phyloP scores from a whole-genome alignment of 2,329 filamentous ascomycete genomes.

The Fusarium denticulatum region DNA sequence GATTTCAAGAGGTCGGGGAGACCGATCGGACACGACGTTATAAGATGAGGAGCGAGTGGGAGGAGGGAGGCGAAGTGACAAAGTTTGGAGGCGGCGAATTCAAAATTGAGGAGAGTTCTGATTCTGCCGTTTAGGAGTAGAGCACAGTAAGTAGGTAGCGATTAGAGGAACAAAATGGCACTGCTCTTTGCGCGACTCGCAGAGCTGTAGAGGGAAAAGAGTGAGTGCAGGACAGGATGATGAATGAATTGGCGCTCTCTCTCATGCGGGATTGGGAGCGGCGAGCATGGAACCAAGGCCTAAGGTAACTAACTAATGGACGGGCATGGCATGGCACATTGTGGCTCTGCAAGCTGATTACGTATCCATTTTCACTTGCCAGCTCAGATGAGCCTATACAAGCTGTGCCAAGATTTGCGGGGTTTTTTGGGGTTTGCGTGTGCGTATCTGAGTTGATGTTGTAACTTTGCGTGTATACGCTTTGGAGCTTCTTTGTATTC shows the following conservation, averaged over 20 bases:
- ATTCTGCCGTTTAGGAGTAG: not conserved
- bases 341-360: conserved; percentile 38
- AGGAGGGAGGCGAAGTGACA: conserved; percentile 9
- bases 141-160: not conserved
- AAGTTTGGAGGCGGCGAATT: conserved; percentile 7
- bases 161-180: conserved; percentile 15
- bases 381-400: conserved; percentile 17
- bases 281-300: conserved; percentile 30
- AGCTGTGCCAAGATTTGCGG: conserved; percentile 34
- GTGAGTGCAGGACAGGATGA: conserved; percentile 32
- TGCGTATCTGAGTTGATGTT: not conserved
- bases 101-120: not conserved
- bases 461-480: not conserved
- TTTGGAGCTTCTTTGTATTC: not conserved
- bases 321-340: conserved; percentile 8
- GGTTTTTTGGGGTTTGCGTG: conserved; percentile 9
- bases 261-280: conserved; percentile 30
- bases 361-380: conserved; percentile 36
- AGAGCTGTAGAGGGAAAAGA: not conserved
- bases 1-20: conserved; percentile 37
- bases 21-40: conserved; percentile 31
- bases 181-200: conserved; percentile 28
- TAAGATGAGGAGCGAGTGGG: conserved; percentile 14
- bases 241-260: conserved; percentile 34
- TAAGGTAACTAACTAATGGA: not conserved